Percentiles rank a stretch among this genome's conserved stretches.
Conservation (phyloP, 2,329 filamentous ascomycete species). For the Aspergillus ustus region DNA sequence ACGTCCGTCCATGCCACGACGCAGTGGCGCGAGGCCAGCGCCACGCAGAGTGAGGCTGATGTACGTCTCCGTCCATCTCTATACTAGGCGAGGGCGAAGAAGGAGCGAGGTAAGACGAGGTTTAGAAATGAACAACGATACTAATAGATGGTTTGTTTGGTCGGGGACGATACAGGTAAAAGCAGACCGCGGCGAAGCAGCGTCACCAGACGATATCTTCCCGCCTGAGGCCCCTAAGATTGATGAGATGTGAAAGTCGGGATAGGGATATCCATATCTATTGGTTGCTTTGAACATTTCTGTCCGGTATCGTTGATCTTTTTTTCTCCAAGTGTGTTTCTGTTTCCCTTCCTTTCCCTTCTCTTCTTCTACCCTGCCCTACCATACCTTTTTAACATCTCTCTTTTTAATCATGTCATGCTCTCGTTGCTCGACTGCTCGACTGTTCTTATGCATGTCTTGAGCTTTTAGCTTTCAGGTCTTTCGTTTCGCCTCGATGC, state of each 20-base stretch:
- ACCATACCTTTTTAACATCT: no score
- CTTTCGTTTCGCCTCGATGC: background rate
- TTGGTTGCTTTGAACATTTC: background rate
- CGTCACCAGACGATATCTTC: background rate
- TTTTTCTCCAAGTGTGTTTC: background rate
- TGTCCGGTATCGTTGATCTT: background rate
- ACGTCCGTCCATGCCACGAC: conserved; percentile 5
- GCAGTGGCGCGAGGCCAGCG: conserved; percentile 11
- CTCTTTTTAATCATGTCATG: no score
- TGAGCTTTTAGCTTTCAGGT: background rate
- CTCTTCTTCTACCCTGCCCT: no score
- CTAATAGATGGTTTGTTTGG: background rate
- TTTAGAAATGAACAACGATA: background rate
- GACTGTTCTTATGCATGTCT: background rate
- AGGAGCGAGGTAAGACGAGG: background rate
- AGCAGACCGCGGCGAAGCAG: conserved; percentile 16
- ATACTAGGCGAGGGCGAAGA: background rate
- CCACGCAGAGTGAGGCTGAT: conserved; percentile 17
- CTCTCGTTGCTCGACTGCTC: background rate
- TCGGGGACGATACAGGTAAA: conserved; percentile 10
- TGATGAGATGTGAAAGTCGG: conserved; percentile 14
- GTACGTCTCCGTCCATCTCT: background rate
- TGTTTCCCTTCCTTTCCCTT: background rate
- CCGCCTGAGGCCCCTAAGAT: conserved; percentile 11
- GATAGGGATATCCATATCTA: no score